Evolutionary conservation across 1,139 yeast genomes (phyloP).

Genomic region (Hanseniaspora gamundiae): DNA sequence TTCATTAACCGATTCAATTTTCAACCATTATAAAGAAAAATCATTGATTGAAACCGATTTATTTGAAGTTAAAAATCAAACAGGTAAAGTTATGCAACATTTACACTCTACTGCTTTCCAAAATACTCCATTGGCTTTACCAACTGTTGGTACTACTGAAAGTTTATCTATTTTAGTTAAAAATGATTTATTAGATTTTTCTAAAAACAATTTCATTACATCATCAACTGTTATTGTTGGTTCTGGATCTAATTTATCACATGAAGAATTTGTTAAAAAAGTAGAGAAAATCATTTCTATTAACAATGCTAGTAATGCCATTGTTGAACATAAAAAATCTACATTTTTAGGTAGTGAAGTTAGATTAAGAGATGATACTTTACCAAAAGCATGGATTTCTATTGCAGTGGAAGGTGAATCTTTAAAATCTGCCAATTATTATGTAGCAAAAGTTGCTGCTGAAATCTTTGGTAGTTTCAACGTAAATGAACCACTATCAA

Average conservation of each 20-base stretch:
- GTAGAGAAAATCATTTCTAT: constrained; percentile 39
- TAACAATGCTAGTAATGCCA: constrained; percentile 36
- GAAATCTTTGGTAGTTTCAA: constrained; percentile 53
- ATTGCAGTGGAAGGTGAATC: constrained; percentile 68
- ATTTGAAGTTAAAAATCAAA: constrained; percentile 27
- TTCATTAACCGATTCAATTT: constrained; percentile 21
- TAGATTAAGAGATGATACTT: constrained; percentile 77
- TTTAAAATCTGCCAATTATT: constrained; percentile 47
- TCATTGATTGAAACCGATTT: constrained; percentile 29
- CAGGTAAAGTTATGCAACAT: constrained; percentile 49
- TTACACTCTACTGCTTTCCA: constrained; percentile 74
- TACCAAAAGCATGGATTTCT: constrained; percentile 67
- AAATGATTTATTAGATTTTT: constrained; percentile 46
- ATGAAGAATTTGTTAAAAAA: constrained; percentile 54
- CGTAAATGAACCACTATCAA: constrained; percentile 40
- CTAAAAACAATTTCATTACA: constrained; percentile 43
- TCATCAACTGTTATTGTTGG: constrained; percentile 61
- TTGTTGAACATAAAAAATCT: constrained; percentile 30
- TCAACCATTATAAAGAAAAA: constrained; percentile 23
- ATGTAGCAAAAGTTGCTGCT: constrained; percentile 63
- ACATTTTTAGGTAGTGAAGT: constrained; percentile 74
- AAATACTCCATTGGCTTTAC: constrained; percentile 67
- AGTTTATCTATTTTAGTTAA: constrained; percentile 44
- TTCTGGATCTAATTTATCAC: constrained; percentile 52
- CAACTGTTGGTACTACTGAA: constrained; percentile 61